Percentiles rank a stretch among this genome's conserved stretches.
These are phyloP conservation scores for Alloteropsis semialata DNA, from an alignment of 176 grass and related monocot species.

Conservation along the genomic window DNA sequence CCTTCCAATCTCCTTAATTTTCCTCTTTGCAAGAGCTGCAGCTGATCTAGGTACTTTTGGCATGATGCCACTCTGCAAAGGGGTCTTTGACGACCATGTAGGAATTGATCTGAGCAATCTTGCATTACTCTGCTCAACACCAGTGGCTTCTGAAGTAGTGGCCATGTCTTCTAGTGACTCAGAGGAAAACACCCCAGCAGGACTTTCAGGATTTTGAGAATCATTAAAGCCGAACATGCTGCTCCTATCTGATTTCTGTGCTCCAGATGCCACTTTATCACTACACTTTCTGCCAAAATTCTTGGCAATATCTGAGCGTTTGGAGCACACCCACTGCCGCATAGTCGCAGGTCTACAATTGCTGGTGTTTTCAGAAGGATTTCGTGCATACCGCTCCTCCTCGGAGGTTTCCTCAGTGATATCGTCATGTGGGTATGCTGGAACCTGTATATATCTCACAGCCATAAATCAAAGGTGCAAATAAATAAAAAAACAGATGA, in stretches of 20 bases:
- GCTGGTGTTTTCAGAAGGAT: conserved; percentile 45
- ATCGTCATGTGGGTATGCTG: conserved; percentile 8
- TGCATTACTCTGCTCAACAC: conserved; percentile 29
- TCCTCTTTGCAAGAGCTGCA: conserved; percentile 43
- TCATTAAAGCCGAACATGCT: conserved; percentile 22
- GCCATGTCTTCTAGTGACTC: conserved; percentile 42
- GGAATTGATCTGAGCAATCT: conserved; percentile 32
- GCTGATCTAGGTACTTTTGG: conserved; percentile 63
- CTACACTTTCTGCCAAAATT: conserved; percentile 43
- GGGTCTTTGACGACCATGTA: conserved; percentile 37
- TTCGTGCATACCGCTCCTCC: conserved; percentile 15
- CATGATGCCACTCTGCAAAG: conserved; percentile 20
- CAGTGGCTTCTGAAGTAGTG: conserved; percentile 31
- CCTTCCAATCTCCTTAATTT: conserved; percentile 47
- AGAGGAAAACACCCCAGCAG: conserved; percentile 37
- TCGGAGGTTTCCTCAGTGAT: conserved; percentile 26
- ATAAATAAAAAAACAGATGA: neutral
- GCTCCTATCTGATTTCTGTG: conserved; percentile 33
- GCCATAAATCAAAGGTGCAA: conserved; percentile 18
- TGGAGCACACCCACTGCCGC: conserved; percentile 64
- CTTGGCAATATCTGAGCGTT: conserved; percentile 53
- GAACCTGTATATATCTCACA: conserved; percentile 29
- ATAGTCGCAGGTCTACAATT: conserved; percentile 35
- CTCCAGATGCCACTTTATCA: conserved; percentile 13
- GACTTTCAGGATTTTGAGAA: conserved; percentile 35